Evolutionary conservation across 2,329 filamentous ascomycete species (phyloP).

Genomic region (Botrytis fragariae): DNA sequence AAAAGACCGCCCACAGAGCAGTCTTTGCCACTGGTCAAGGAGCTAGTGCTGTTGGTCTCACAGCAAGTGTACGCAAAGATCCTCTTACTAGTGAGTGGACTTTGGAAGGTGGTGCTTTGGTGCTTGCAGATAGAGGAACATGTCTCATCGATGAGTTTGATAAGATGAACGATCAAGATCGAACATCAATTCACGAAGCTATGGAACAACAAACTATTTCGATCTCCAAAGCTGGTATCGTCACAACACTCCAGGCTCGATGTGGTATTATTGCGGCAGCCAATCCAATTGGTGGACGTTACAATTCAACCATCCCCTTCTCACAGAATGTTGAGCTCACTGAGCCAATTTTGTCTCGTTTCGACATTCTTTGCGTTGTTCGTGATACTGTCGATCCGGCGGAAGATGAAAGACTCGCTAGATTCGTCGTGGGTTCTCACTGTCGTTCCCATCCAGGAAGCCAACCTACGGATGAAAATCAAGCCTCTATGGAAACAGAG

Average conservation of each 20-base stretch:
- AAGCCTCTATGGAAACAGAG: slow-evolving; percentile 62
- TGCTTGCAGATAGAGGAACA: slow-evolving; percentile 90
- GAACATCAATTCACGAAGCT: slow-evolving; percentile 97
- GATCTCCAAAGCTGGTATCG: slow-evolving; percentile 97
- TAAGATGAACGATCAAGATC: slow-evolving; percentile 99
- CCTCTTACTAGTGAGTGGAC: slow-evolving; percentile 97
- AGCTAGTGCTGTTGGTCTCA: slow-evolving; percentile 95
- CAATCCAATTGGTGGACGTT: slow-evolving; percentile 93
- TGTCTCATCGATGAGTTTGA: slow-evolving; percentile 99
- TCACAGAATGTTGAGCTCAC: slow-evolving; percentile 95
- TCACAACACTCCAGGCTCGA: slow-evolving; percentile 92
- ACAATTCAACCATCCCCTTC: slow-evolving; percentile 95
- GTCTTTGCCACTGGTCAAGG: slow-evolving; percentile 98
- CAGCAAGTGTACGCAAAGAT: slow-evolving; percentile 91
- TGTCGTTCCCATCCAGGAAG: slow-evolving; percentile 76
- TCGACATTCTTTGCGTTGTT: slow-evolving; percentile 95
- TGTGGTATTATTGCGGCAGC: slow-evolving; percentile 96
- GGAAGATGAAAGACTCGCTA: slow-evolving; percentile 89
- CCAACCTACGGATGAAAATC: slow-evolving; percentile 47
- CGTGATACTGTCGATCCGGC: slow-evolving; percentile 89
- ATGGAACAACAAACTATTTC: slow-evolving; percentile 99
- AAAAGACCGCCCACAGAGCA: slow-evolving; percentile 93
- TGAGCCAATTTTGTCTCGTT: slow-evolving; percentile 95
- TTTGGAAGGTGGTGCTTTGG: slow-evolving; percentile 89
- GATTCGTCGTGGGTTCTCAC: slow-evolving; percentile 93